Conservation (phyloP, 208 protist species). For the Trichomonas gallinae region DNA sequence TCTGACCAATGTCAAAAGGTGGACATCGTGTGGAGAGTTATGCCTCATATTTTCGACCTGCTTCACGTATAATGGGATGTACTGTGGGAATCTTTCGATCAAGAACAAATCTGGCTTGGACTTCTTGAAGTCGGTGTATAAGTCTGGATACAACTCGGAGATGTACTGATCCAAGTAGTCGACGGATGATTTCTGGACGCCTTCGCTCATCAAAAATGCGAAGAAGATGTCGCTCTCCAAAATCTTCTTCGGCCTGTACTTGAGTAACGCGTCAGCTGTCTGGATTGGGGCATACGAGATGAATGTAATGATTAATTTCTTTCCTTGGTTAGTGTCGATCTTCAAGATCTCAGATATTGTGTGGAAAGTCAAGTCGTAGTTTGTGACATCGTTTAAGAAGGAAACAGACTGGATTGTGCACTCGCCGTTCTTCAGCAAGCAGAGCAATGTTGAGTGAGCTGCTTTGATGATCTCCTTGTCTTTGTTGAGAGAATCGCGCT, state of each 20-base stretch:
- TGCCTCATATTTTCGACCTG: not conserved
- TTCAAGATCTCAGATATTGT: not conserved
- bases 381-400: not conserved
- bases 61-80: not conserved
- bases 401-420: not conserved
- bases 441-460: not conserved
- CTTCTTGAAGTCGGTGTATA: not conserved
- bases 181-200: not conserved
- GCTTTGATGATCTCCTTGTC: not conserved
- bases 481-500: not conserved
- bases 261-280: not conserved
- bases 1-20: not conserved
- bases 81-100: not conserved
- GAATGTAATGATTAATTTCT: not conserved
- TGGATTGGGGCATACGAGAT: not conserved
- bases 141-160: not conserved
- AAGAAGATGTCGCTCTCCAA: not conserved
- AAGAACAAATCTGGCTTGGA: not conserved
- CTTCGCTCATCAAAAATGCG: not conserved
- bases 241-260: not conserved
- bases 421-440: not conserved
- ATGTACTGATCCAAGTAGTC: not conserved
- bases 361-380: not conserved
- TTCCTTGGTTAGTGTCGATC: not conserved
- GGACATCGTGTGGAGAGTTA: not conserved